A percentile compares a stretch with the other conserved stretches of the same genome.
phyloP scores from a whole-genome alignment of 192 early-diverging fungal species.

The Backusella macrospora region DNA sequence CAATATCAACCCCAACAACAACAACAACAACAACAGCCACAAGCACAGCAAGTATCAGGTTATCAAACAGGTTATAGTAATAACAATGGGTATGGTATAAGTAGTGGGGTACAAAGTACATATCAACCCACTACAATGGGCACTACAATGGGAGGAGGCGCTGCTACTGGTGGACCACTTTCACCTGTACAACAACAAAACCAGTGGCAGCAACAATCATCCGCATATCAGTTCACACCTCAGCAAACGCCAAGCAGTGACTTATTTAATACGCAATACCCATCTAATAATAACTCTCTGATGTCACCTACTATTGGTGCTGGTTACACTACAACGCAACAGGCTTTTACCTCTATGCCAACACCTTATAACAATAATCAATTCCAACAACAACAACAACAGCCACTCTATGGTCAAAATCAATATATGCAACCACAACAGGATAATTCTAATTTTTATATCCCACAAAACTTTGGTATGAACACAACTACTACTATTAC shows the following conservation, averaged over 20 bases:
- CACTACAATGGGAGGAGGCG: too few relatives aligned
- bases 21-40: slow-evolving; percentile 16
- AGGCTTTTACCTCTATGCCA: neutral
- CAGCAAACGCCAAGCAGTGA: neutral
- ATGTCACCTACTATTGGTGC: neutral
- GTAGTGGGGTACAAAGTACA: neutral
- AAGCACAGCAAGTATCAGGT: neutral
- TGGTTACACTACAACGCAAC: slow-evolving; percentile 9
- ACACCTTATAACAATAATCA: slow-evolving; percentile 11
- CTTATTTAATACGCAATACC: neutral
- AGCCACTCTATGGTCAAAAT: slow-evolving; percentile 4
- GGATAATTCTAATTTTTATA: neutral
- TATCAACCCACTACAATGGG: neutral
- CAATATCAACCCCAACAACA: neutral
- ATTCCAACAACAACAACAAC: neutral
- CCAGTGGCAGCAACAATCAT: slow-evolving; percentile 21
- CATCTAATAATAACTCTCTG: neutral
- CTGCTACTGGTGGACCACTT: neutral
- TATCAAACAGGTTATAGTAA: neutral
- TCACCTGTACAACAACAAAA: neutral
- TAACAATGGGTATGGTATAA: neutral
- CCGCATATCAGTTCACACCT: slow-evolving; percentile 1
- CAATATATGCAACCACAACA: neutral
- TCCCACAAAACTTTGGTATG: slow-evolving; percentile 19
- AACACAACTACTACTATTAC: neutral